These are phyloP conservation scores for Coleophoma crateriformis DNA, from an alignment of 2,329 filamentous ascomycete genomes.

Conservation along the genomic window DNA sequence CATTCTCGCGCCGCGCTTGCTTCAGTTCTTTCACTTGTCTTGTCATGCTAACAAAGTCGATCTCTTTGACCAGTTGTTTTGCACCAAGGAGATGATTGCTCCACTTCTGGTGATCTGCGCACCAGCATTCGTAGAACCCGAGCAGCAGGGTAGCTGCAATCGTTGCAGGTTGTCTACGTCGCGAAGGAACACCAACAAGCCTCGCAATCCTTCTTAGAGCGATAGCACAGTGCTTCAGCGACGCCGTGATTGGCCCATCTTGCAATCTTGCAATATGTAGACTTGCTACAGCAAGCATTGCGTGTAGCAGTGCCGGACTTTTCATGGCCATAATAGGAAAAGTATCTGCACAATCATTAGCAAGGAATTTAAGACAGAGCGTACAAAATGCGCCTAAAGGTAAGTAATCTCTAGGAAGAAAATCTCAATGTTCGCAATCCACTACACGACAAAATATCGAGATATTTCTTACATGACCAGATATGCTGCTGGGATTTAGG, in stretches of 20 bases:
- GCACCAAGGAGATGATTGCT: conserved; percentile 86
- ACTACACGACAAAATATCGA: not conserved
- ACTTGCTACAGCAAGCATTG: conserved; percentile 81
- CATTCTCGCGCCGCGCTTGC: conserved; percentile 26
- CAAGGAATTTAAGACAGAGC: no score
- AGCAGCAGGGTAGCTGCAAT: conserved; percentile 84
- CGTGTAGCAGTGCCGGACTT: conserved; percentile 82
- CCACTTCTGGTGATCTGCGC: conserved; percentile 93
- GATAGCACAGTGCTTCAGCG: conserved; percentile 87
- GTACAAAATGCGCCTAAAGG: no score
- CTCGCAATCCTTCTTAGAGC: conserved; percentile 73
- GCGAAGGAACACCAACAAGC: conserved; percentile 63
- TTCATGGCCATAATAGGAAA: conserved; percentile 79
- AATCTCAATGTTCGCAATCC: not conserved
- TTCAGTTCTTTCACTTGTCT: conserved; percentile 62
- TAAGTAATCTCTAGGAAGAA: not conserved
- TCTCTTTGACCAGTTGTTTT: conserved; percentile 74
- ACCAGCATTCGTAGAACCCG: conserved; percentile 91
- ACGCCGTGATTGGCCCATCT: conserved; percentile 66
- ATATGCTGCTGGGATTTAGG: conserved; percentile 59
- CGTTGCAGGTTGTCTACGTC: conserved; percentile 71
- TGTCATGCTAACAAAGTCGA: conserved; percentile 71
- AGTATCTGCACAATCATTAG: conserved; percentile 46
- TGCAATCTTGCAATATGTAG: conserved; percentile 84
- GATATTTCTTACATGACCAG: conserved; percentile 49